phyloP scores from a whole-genome alignment of 805 yeast species.

The Candida multigemmis region DNA sequence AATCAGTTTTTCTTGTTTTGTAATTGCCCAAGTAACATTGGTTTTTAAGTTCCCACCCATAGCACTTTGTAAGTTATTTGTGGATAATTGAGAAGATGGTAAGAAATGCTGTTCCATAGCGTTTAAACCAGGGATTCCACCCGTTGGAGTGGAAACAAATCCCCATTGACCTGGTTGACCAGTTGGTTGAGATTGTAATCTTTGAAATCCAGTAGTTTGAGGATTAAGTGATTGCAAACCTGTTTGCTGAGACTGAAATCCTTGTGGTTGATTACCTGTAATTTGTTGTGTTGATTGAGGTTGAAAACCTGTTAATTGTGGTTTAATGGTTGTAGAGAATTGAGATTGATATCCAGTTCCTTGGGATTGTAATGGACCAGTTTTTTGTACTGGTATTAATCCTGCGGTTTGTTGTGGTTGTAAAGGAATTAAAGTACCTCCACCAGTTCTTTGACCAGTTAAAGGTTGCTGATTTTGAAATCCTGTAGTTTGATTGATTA shows the following conservation, averaged over 20 bases:
- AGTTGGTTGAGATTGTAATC: constrained; percentile 44
- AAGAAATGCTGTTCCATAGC: constrained; percentile 60
- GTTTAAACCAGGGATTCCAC: constrained; percentile 63
- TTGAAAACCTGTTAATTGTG: constrained; percentile 16
- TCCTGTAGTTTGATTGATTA: constrained; percentile 4
- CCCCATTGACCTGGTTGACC: constrained; percentile 82
- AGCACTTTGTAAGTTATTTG: constrained; percentile 29
- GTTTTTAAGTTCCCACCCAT: constrained; percentile 37
- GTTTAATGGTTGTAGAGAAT: constrained; percentile 8
- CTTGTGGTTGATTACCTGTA: constrained; percentile 20
- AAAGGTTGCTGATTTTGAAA: constrained; percentile 9
- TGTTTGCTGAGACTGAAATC: constrained; percentile 11
- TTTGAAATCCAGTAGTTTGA: constrained; percentile 24
- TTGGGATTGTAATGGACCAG: constrained; percentile 27
- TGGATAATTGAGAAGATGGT: constrained; percentile 37
- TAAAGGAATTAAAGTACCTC: constrained; percentile 35
- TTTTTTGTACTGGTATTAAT: constrained; percentile 40
- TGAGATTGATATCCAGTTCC: constrained; percentile 18
- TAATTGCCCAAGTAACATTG: constrained; percentile 72
- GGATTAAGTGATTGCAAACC: constrained; percentile 14
- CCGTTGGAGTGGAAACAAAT: constrained; percentile 57
- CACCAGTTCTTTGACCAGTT: constrained; percentile 36
- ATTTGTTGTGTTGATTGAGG: constrained; percentile 35
- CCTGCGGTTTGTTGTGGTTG: constrained; percentile 67
- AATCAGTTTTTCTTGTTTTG: constrained; percentile 77